Percentiles rank a stretch among this genome's conserved stretches.
Evolutionary conservation across 1,284 basidiomycete species (phyloP).

Genomic region (Cutaneotrichosporon daszewskae): DNA sequence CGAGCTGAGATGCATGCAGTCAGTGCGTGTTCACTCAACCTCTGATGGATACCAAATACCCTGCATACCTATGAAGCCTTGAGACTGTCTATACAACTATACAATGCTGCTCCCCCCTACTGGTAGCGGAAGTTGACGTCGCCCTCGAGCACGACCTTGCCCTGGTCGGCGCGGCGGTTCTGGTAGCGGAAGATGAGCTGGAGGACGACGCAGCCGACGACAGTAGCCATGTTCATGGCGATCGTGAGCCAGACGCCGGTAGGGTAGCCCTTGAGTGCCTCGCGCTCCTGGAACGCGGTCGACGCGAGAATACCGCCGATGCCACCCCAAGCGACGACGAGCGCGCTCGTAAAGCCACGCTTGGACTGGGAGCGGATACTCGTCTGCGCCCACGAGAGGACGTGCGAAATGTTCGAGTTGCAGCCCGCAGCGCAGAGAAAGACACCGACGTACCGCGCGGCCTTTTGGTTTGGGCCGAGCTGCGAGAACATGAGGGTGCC

Average conservation of each 20-base stretch:
- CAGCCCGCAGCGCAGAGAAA: conserved; percentile 47
- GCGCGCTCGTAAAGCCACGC: conserved; percentile 39
- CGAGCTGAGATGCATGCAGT: too few relatives aligned
- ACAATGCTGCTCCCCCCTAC: neutral
- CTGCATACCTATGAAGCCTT: too few relatives aligned
- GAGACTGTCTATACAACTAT: too few relatives aligned
- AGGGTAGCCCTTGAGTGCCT: conserved; percentile 8
- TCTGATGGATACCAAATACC: too few relatives aligned
- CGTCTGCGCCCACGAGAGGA: conserved; percentile 42
- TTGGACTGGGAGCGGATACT: conserved; percentile 49
- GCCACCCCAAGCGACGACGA: conserved; percentile 47
- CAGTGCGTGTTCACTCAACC: too few relatives aligned
- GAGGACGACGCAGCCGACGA: conserved; percentile 1
- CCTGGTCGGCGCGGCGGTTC: conserved; percentile 10
- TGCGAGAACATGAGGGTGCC: conserved; percentile 16
- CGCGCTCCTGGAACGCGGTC: conserved; percentile 12
- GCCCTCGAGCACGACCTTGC: conserved; percentile 10
- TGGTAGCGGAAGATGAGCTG: conserved; percentile 7
- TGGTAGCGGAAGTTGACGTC: conserved; percentile 12
- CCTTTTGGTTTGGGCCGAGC: conserved; percentile 17
- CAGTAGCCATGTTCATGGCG: conserved; percentile 7
- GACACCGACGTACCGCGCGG: conserved; percentile 44
- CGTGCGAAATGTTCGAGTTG: conserved; percentile 35
- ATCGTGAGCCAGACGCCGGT: conserved; percentile 17
- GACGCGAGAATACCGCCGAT: conserved; percentile 46